Conservation (phyloP, 2,329 filamentous ascomycete species). For the Claviceps spartinae region DNA sequence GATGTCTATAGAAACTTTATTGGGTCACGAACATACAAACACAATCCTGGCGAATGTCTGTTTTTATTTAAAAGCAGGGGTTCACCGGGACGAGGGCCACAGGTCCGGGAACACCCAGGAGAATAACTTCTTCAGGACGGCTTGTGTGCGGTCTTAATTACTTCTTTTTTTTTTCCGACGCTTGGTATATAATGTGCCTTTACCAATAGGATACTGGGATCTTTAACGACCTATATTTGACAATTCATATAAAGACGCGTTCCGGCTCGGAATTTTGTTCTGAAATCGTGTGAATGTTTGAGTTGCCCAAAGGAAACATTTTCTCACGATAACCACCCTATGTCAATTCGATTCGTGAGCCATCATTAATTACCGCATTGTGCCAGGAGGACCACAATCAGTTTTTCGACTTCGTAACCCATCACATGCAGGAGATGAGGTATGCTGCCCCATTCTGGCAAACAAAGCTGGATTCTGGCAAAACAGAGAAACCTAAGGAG, state of each 20-base stretch:
- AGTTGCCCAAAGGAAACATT: no score
- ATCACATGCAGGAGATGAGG: no score
- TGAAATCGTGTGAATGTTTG: no score
- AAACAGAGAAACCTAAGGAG: no score
- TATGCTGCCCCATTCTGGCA: no score
- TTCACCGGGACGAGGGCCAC: slow-evolving; percentile 9
- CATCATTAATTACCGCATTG: no score
- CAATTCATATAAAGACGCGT: slow-evolving; percentile 11
- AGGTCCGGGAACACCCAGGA: background rate
- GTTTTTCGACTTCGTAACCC: no score
- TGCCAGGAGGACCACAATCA: no score
- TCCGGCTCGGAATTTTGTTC: no score
- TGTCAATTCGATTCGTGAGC: no score
- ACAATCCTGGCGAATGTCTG: background rate
- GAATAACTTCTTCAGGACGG: slow-evolving; percentile 1
- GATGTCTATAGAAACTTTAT: slow-evolving; percentile 20
- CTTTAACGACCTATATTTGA: slow-evolving; percentile 12
- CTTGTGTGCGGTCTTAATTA: slow-evolving; percentile 5
- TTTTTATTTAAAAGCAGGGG: slow-evolving; percentile 5
- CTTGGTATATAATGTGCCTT: slow-evolving; percentile 20
- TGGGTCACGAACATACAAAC: slow-evolving; percentile 23
- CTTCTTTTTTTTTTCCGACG: slow-evolving; percentile 5
- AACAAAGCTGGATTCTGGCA: no score
- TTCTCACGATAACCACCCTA: no score
- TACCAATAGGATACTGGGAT: slow-evolving; percentile 14